Base-by-base conservation (phyloP, 2,329 filamentous ascomycete species). In the Chaetomium sp. region DNA sequence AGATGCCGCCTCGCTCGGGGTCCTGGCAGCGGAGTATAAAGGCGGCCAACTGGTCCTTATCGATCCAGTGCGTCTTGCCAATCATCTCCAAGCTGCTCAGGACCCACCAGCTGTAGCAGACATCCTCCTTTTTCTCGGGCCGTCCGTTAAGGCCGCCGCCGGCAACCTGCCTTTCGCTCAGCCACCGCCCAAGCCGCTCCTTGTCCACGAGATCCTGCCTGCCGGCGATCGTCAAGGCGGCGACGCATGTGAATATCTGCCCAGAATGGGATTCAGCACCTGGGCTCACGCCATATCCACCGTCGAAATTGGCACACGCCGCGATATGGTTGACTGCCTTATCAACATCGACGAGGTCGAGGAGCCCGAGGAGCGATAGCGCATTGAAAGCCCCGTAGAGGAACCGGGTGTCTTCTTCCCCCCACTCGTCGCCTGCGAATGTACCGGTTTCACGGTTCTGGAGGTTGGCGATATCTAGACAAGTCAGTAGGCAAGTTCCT, bases 31-130 rank as follows among this genome's bases (percentile, higher is more conserved):
- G 84, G 65, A 99, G 79, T 62, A 99, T 97, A 78, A 97, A 99
- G 27, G 78, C 77, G 59, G 88, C 84, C 72, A 99, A 84, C 74
- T 91, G 91, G 64, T 88, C 83, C 57, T 88, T 85, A 79, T 99
- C 92, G 74, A 99, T 96, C 95, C 95, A 99, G 76, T 97, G 91
- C 60, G 93, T 84, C 62, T 89, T 88, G 61, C 85, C 88, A 70
- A 99, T 91, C 84, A 98, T 97, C 54, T 90, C 89, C 70, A 99
- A 80, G 75, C 93, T 97, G 74, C 91, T 94, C 74, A 94, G 81
- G 53, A 98, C 95, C 95, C 95, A 99, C 95, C 95, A 99, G 76
- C 92, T 97, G 79, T 99, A 99, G 80, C 95, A 99, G 16, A 97
- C 94, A 76, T 99, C 95, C 75, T 97, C 94, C 68, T 91, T 80